Conservation (phyloP, 805 yeast species). For the Kodamaea lidongshanica region DNA sequence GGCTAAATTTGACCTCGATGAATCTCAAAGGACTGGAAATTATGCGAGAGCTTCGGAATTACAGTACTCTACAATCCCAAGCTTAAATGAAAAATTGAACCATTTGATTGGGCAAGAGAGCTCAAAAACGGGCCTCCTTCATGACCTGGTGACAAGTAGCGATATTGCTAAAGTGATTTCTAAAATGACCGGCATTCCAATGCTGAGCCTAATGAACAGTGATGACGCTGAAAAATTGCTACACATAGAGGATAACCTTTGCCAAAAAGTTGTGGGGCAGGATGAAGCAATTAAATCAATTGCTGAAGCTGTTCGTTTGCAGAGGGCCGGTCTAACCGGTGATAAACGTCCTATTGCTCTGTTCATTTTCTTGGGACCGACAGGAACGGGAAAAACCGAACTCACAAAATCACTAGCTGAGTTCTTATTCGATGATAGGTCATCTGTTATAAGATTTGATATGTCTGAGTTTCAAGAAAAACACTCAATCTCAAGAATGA, state of each 20-base stretch:
- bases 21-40: slow-evolving; percentile 76
- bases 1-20: slow-evolving; percentile 77
- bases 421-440: slow-evolving; percentile 83
- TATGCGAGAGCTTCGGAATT: slow-evolving; percentile 85
- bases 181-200: slow-evolving; percentile 94
- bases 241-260: slow-evolving; percentile 77
- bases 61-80: slow-evolving; percentile 83
- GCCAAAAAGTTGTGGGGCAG: slow-evolving; percentile 84
- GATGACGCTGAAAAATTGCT: slow-evolving; percentile 88
- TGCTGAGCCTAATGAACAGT: slow-evolving; percentile 83
- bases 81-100: slow-evolving; percentile 58
- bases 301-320: slow-evolving; percentile 90
- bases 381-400: slow-evolving; percentile 98
- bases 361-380: slow-evolving; percentile 94
- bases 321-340: slow-evolving; percentile 92
- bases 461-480: slow-evolving; percentile 98
- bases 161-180: slow-evolving; percentile 91
- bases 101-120: slow-evolving; percentile 25
- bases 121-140: slow-evolving; percentile 43
- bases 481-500: slow-evolving; percentile 81
- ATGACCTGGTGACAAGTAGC: slow-evolving; percentile 89
- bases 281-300: slow-evolving; percentile 89
- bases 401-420: slow-evolving; percentile 88
- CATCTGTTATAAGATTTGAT: slow-evolving; percentile 84
- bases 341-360: slow-evolving; percentile 95